These are phyloP conservation scores for Chalciporus sp. DNA, from an alignment of 1,284 basidiomycete species.

Conservation along the genomic window DNA sequence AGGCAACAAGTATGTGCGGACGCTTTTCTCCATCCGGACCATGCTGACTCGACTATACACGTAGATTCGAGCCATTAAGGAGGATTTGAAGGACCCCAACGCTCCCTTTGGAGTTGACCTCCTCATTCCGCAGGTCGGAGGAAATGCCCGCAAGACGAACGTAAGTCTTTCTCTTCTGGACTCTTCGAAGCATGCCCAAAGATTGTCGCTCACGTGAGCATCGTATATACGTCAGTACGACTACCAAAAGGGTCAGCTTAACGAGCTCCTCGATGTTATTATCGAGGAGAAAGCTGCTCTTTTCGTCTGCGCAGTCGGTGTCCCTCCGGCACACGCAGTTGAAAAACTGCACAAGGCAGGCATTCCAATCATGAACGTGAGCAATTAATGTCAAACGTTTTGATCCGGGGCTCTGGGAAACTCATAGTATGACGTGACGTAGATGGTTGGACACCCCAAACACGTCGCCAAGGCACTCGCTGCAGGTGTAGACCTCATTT, in stretches of 20 bases:
- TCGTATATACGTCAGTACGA: conserved; percentile 52
- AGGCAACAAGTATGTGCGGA: conserved; percentile 57
- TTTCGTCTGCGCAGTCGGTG: conserved; percentile 87
- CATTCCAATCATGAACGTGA: conserved; percentile 82
- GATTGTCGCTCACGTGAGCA: conserved; percentile 4
- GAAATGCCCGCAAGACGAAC: conserved; percentile 83
- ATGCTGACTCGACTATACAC: conserved; percentile 9
- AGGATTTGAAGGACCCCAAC: conserved; percentile 65
- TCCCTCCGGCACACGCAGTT: conserved; percentile 78
- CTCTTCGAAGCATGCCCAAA: not conserved
- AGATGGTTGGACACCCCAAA: conserved; percentile 91
- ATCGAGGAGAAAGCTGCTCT: conserved; percentile 82
- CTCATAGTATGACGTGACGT: not conserved
- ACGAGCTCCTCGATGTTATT: conserved; percentile 83
- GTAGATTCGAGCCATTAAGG: conserved; percentile 77
- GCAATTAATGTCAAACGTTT: conserved; percentile 19
- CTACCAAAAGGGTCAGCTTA: conserved; percentile 79
- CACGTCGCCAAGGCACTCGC: conserved; percentile 82
- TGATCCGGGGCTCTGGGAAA: not conserved
- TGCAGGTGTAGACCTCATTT: conserved; percentile 85
- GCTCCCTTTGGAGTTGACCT: conserved; percentile 88
- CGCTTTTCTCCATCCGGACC: too few species aligned
- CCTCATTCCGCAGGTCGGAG: conserved; percentile 81
- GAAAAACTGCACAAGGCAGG: conserved; percentile 80
- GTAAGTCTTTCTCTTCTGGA: too few species aligned